Base-by-base conservation (phyloP, 2,329 filamentous ascomycete genomes). In the Fusarium secorum region DNA sequence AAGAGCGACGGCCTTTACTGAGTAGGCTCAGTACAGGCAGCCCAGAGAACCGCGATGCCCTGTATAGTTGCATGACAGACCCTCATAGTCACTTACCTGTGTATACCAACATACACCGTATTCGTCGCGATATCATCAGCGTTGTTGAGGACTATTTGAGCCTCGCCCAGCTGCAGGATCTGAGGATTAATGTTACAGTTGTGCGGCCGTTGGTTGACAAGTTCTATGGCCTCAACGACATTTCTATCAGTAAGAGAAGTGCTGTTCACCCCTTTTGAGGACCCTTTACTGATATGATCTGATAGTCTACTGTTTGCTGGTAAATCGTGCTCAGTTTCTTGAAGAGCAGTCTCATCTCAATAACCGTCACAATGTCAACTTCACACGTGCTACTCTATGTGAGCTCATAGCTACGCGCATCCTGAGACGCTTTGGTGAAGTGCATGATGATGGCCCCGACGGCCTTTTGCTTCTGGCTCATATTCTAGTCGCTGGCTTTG, bases 161-260 rank as follows among this genome's bases (percentile, higher is more conserved):
- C 61, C 83, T 92, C 60, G 91, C 94, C 73, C 93, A 96, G 83
- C 83, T 97, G 69, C 88, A 91, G 75, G 92, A 94, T 78, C 90
- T 94, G 60, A 88, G 93, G 64, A 94, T 96, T 85, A 96, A 96
- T 78, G 87, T 93, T 54, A 87, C 91, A 3, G 90, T 96, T 46
- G 90, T 96, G 24, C 88, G 93, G 63, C 93, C 93, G 2, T 82
- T 96, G 30, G 92, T 96, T n/a, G 92, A 96, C 78, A 91, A 93
- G 78, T 86, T 95, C 13, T 96, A 94, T 78, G 90, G 93, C 74
- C 86, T 90, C 64, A 87, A 93, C 64, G 93, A 96, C 82, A 90
- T 95, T 41, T 95, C 93, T 3, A 90, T 95, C 60, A 87, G 90
- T 91, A 81, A 70, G 85, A 75, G 60, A 38, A 28, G 42, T 28